Evolutionary conservation across 2,329 filamentous ascomycete genomes (phyloP).

Genomic region (Aspergillus sojae): DNA sequence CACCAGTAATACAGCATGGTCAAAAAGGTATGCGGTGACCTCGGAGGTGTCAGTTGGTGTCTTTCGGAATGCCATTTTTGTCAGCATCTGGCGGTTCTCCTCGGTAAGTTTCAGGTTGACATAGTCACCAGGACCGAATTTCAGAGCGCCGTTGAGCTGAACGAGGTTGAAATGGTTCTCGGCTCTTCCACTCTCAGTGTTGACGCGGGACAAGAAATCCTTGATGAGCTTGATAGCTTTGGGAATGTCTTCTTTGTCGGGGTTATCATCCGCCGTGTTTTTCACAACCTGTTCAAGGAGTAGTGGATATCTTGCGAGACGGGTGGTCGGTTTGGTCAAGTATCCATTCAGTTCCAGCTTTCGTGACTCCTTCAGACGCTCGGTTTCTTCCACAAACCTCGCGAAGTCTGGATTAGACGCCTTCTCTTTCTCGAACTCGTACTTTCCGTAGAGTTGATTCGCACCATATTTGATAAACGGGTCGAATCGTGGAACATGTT

Average conservation of each 20-base stretch:
- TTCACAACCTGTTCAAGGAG: constrained; percentile 90
- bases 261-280: constrained; percentile 83
- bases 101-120: constrained; percentile 95
- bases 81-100: constrained; percentile 87
- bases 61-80: constrained; percentile 94
- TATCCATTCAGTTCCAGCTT: constrained; percentile 98
- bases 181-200: constrained; percentile 92
- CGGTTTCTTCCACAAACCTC: constrained; percentile 94
- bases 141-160: constrained; percentile 86
- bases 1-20: constrained; percentile 91
- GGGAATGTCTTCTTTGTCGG: constrained; percentile 89
- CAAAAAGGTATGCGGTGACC: constrained; percentile 93
- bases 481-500: constrained; percentile 88
- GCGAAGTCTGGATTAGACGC: constrained; percentile 80
- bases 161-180: constrained; percentile 97
- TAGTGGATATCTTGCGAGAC: constrained; percentile 89
- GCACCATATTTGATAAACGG: constrained; percentile 97
- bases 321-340: constrained; percentile 93
- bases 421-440: constrained; percentile 96
- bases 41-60: constrained; percentile 83
- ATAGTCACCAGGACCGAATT: constrained; percentile 85
- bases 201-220: constrained; percentile 84
- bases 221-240: constrained; percentile 85
- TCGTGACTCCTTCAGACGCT: constrained; percentile 91
- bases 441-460: constrained; percentile 94